Percentiles rank a stretch among this genome's conserved stretches.
Evolutionary conservation across 441 rosid species (phyloP).

Genomic region (Euphorbia celastroides): DNA sequence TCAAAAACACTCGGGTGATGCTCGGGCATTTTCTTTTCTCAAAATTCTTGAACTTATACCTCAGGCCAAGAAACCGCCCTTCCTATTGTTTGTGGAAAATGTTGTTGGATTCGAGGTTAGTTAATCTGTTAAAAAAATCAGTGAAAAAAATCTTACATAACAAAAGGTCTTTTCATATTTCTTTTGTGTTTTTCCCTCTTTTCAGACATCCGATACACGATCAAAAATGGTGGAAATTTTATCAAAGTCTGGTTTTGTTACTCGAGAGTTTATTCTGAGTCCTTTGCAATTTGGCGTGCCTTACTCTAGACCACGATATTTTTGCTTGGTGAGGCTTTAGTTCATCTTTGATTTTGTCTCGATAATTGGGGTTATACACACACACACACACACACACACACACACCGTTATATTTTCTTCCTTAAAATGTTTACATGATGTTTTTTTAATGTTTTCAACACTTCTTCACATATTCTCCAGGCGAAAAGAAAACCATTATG

Average conservation of each 20-base stretch:
- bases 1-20: slow-evolving; percentile 88
- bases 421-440: too few relatives aligned
- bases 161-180: background rate
- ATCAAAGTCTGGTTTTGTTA: slow-evolving; percentile 41
- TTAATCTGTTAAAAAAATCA: background rate
- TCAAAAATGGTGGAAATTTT: slow-evolving; percentile 67
- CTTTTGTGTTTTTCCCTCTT: slow-evolving; percentile 2
- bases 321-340: slow-evolving; percentile 61
- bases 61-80: slow-evolving; percentile 47
- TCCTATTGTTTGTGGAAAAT: slow-evolving; percentile 76
- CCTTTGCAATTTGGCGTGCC: slow-evolving; percentile 91
- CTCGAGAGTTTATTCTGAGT: slow-evolving; percentile 82
- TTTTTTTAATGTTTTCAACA: too few relatives aligned
- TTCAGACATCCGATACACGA: slow-evolving; percentile 85
- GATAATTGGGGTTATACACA: too few relatives aligned
- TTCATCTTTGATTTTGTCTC: too few relatives aligned
- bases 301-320: slow-evolving; percentile 95
- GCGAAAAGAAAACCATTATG: slow-evolving; percentile 78
- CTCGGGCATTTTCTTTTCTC: slow-evolving; percentile 83
- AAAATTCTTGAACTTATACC: slow-evolving; percentile 87
- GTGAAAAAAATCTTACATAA: slow-evolving; percentile 6
- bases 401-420: too few relatives aligned
- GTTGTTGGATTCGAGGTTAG: slow-evolving; percentile 96
- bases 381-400: too few relatives aligned
- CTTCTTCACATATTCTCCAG: slow-evolving; percentile 34